Conservation (phyloP, 345 rosid species). For the Heritiera littoralis region DNA sequence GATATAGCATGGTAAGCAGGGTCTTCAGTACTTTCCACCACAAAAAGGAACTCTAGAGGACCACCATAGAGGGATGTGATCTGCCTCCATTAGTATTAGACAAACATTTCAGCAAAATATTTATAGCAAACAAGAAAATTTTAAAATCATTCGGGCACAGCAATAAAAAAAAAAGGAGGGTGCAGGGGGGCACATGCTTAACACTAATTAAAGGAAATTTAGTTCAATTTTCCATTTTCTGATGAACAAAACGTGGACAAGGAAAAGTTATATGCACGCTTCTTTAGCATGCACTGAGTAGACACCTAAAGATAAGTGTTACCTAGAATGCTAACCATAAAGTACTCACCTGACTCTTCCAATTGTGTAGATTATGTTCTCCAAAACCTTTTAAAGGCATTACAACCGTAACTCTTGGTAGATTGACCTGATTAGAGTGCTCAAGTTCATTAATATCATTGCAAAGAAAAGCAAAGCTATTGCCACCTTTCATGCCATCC, state of each 20-base stretch:
- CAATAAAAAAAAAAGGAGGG: neutral
- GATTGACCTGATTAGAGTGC: slow-evolving; percentile 76
- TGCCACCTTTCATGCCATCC: slow-evolving; percentile 63
- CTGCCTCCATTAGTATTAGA: slow-evolving; percentile 46
- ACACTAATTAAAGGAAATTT: neutral
- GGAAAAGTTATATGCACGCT: neutral
- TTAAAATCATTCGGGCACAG: neutral
- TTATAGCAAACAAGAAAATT: neutral
- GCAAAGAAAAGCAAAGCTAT: slow-evolving; percentile 84
- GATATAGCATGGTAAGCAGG: slow-evolving; percentile 82
- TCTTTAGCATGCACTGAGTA: neutral
- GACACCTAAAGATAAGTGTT: slow-evolving; percentile 6
- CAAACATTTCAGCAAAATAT: neutral
- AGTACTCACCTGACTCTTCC: slow-evolving; percentile 88
- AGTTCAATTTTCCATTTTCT: neutral
- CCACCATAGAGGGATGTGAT: slow-evolving; percentile 98
- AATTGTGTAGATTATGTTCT: slow-evolving; percentile 90
- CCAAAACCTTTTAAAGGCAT: slow-evolving; percentile 99
- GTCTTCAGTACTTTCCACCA: slow-evolving; percentile 93
- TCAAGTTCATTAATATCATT: slow-evolving; percentile 81
- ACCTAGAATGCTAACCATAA: slow-evolving; percentile 13
- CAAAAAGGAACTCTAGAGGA: slow-evolving; percentile 83
- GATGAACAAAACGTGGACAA: neutral
- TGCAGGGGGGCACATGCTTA: neutral
- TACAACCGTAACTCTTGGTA: slow-evolving; percentile 80